Percentiles rank a stretch among this genome's conserved stretches.
These are phyloP conservation scores for Escallonia herrerae DNA, from an alignment of 129 eudicot genomes.

Conservation along the genomic window DNA sequence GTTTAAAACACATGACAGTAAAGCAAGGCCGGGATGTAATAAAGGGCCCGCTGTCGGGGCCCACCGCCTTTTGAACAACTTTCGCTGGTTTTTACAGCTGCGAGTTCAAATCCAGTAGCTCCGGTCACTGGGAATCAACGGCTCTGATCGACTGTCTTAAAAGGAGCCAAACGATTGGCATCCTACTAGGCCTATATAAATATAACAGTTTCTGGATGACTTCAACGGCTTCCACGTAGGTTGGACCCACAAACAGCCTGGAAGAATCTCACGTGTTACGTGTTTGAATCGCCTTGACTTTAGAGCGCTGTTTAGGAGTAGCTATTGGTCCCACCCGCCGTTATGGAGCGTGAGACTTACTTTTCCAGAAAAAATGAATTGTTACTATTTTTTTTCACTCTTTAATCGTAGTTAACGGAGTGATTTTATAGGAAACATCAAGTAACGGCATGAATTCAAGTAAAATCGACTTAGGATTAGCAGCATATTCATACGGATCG, in stretches of 20 bases:
- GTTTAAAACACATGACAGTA: conserved; percentile 27
- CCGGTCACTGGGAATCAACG: conserved; percentile 8
- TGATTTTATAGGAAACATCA: too few species aligned
- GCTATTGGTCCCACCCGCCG: neutral
- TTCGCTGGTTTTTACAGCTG: conserved; percentile 15
- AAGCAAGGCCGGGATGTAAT: neutral
- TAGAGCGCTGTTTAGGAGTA: neutral
- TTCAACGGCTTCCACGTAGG: conserved; percentile 28
- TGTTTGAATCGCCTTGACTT: conserved; percentile 3
- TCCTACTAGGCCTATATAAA: neutral
- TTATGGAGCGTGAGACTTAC: neutral
- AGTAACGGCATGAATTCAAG: too few species aligned
- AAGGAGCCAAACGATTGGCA: neutral
- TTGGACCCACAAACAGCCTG: conserved; percentile 36
- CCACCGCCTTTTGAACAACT: conserved; percentile 22
- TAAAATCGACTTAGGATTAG: too few species aligned
- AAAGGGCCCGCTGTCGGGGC: conserved; percentile 2
- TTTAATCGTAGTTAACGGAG: too few species aligned
- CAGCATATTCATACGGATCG: too few species aligned
- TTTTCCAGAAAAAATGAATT: neutral
- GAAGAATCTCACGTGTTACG: conserved; percentile 17
- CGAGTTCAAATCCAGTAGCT: conserved; percentile 12
- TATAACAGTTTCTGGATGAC: conserved; percentile 16
- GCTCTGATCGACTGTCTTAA: conserved; percentile 7
- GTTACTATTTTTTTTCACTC: neutral